Conservation (phyloP, 768 basidiomycete genomes). For the Lactifluus volemus region DNA sequence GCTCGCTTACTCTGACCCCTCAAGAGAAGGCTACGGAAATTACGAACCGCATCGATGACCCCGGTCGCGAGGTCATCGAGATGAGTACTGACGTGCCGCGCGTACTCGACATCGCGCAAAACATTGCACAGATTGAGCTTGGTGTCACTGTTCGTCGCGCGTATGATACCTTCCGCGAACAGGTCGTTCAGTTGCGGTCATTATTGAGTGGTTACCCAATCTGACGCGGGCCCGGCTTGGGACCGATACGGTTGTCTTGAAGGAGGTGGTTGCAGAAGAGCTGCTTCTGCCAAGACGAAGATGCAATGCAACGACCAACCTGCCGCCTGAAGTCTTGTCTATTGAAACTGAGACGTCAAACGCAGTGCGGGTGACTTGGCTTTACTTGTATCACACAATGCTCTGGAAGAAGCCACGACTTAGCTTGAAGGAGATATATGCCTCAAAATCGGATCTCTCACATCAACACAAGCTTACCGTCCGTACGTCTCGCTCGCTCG, state of each 20-base stretch:
- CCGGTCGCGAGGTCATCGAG: constrained; percentile 78
- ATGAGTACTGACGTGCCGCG: constrained; percentile 45
- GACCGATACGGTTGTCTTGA: constrained; percentile 54
- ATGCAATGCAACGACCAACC: constrained; percentile 39
- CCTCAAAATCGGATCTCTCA: constrained; percentile 61
- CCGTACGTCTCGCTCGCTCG: constrained; percentile 40
- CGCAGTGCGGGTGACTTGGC: constrained; percentile 59
- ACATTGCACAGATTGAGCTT: constrained; percentile 80
- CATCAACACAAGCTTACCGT: constrained; percentile 68
- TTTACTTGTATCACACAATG: constrained; percentile 74
- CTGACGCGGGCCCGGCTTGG: constrained; percentile 65
- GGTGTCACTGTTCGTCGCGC: constrained; percentile 84
- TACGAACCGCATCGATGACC: constrained; percentile 59
- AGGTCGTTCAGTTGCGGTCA: constrained; percentile 68
- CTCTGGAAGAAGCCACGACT: constrained; percentile 81
- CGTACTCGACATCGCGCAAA: constrained; percentile 70
- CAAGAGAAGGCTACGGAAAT: constrained; percentile 49
- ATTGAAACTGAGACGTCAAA: constrained; percentile 33
- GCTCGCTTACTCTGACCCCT: constrained; percentile 45
- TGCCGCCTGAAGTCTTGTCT: constrained; percentile 29
- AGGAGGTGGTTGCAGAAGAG: constrained; percentile 66
- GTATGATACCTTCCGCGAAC: constrained; percentile 83
- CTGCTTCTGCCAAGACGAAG: constrained; percentile 52
- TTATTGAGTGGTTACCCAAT: constrained; percentile 83
- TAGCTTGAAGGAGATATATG: constrained; percentile 76